Conservation (phyloP, 2,329 filamentous ascomycete species). For the Ascochyta lentis region DNA sequence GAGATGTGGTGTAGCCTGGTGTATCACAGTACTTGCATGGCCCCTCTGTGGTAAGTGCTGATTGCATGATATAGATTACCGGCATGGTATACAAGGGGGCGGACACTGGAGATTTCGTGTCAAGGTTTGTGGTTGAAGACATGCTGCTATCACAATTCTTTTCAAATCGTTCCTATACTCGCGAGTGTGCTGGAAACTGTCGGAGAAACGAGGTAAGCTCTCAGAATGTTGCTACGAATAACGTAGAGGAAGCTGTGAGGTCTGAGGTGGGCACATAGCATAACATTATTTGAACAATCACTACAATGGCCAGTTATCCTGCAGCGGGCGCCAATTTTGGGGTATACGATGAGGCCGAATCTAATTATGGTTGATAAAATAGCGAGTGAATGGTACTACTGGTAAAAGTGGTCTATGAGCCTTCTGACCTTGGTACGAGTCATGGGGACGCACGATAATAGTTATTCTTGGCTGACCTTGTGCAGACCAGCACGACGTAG, state of each 20-base stretch:
- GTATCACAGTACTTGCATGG: not conserved
- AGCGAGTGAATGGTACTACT: too few species aligned
- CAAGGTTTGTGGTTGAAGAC: not conserved
- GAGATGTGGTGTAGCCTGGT: not conserved
- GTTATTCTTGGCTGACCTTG: not conserved
- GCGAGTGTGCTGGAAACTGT: not conserved
- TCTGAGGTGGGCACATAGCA: too few species aligned
- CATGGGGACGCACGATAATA: not conserved
- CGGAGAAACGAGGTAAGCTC: too few species aligned
- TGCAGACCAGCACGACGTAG: not conserved
- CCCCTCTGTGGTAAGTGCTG: not conserved
- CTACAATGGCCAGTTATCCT: too few species aligned
- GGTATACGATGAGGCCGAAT: too few species aligned
- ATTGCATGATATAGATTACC: not conserved
- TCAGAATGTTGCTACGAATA: too few species aligned
- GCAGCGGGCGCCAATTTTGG: too few species aligned
- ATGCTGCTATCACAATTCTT: not conserved
- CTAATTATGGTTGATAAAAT: too few species aligned
- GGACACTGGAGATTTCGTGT: not conserved
- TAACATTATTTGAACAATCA: too few species aligned
- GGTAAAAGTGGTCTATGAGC: too few species aligned
- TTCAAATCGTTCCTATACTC: not conserved
- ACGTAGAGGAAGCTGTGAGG: too few species aligned
- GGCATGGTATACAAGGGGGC: not conserved
- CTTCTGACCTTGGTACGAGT: too few species aligned